Conservation (phyloP, 805 yeast genomes). For the Wickerhamomyces xylosicus region DNA sequence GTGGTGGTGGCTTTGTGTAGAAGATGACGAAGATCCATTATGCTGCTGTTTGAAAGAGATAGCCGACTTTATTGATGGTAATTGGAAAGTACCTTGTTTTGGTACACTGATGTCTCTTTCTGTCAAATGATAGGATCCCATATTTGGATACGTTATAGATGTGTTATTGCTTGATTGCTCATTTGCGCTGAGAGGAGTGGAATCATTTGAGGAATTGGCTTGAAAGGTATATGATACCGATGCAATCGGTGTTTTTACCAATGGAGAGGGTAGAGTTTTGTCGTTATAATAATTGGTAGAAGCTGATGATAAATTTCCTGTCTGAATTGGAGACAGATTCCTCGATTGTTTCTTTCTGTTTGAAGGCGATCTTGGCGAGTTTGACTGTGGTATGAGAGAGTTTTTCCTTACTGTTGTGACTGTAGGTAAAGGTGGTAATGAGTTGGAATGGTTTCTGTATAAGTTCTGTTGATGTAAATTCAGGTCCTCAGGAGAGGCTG, state of each 20-base stretch:
- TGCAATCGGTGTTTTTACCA: background rate
- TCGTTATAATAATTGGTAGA: too few species aligned
- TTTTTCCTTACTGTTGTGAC: constrained; percentile 20
- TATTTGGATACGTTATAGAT: background rate
- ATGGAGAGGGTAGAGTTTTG: background rate
- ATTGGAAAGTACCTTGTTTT: background rate
- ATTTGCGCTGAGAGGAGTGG: background rate
- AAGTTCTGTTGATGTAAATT: constrained; percentile 1
- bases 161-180: background rate
- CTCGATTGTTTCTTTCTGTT: background rate
- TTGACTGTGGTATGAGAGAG: background rate
- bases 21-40: too few species aligned
- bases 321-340: background rate
- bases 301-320: too few species aligned
- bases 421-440: constrained; percentile 24
- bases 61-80: background rate
- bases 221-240: too few species aligned
- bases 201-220: background rate
- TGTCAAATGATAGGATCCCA: background rate
- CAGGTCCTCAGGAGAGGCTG: background rate
- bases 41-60: background rate
- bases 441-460: constrained; percentile 14
- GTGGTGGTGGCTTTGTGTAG: too few species aligned
- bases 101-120: background rate
- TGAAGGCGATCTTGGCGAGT: background rate